Percentiles rank a stretch among this genome's conserved stretches.
Conservation (phyloP, 1,139 yeast species). For the Sugiyamaella sp. region DNA sequence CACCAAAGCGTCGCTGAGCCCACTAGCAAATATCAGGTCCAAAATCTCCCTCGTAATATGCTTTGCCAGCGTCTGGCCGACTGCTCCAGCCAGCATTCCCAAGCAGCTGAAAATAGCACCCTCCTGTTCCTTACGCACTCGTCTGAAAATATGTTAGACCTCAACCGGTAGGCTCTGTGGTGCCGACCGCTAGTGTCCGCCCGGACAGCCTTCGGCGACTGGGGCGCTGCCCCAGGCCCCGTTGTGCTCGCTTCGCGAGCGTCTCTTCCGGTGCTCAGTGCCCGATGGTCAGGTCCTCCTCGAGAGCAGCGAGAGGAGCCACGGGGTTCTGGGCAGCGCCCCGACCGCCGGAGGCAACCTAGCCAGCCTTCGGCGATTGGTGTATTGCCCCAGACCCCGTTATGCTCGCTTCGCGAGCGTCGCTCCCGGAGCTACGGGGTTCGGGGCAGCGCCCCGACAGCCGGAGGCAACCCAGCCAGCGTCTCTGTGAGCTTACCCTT, state of each 20-base stretch:
- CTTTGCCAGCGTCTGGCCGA: conserved; percentile 93
- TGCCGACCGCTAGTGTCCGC: too few species aligned
- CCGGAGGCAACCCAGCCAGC: neutral
- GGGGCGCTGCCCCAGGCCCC: conserved; percentile 13
- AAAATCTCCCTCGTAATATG: conserved; percentile 81
- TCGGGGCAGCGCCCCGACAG: neutral
- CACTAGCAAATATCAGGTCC: conserved; percentile 79
- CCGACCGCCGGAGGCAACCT: neutral
- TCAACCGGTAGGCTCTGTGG: too few species aligned
- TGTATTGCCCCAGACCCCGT: too few species aligned
- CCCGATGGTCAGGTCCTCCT: too few species aligned
- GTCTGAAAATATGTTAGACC: conserved; percentile 38
- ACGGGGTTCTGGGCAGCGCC: neutral
- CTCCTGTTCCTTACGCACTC: conserved; percentile 71
- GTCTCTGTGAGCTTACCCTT: conserved; percentile 50
- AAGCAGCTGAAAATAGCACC: conserved; percentile 89
- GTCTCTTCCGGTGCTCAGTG: neutral
- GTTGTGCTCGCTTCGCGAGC: neutral
- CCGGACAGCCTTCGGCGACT: conserved; percentile 13
- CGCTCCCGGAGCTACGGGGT: neutral
- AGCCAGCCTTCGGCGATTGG: too few species aligned
- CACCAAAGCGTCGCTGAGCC: conserved; percentile 78
- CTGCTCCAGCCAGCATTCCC: conserved; percentile 82
- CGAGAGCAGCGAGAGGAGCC: neutral
- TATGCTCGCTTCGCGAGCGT: too few species aligned